A percentile compares a stretch with the other conserved stretches of the same genome.
Evolutionary conservation across 1,284 basidiomycete genomes (phyloP).

Genomic region (Naganishia sp.): DNA sequence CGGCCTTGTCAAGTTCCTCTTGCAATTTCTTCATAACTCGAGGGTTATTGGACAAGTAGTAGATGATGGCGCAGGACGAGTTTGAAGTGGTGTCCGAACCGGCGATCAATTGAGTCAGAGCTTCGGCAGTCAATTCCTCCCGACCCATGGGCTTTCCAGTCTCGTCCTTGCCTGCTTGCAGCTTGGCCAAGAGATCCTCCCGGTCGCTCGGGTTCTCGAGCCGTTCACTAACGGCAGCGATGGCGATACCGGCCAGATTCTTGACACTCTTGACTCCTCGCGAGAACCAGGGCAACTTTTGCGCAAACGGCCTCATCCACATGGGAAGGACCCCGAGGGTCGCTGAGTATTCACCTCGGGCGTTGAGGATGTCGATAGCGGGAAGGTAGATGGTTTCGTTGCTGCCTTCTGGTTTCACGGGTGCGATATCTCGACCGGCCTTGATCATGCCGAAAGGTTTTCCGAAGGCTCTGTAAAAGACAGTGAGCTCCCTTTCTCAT

Average conservation of each 20-base stretch:
- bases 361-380: constrained; percentile 83
- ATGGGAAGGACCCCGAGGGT: constrained; percentile 77
- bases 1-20: constrained; percentile 65
- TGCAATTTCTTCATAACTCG: constrained; percentile 70
- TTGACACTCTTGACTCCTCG: constrained; percentile 69
- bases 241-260: constrained; percentile 75
- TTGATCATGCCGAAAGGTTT: constrained; percentile 86
- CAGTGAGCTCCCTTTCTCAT: neutral
- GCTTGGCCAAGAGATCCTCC: constrained; percentile 74
- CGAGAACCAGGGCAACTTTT: constrained; percentile 72
- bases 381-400: constrained; percentile 60
- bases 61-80: constrained; percentile 81
- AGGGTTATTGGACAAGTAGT: constrained; percentile 72
- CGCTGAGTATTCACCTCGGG: constrained; percentile 82
- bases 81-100: constrained; percentile 82
- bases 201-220: constrained; percentile 61
- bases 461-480: constrained; percentile 65
- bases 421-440: constrained; percentile 70
- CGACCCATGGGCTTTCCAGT: constrained; percentile 74
- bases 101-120: constrained; percentile 79
- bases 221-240: constrained; percentile 76
- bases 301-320: constrained; percentile 65
- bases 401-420: constrained; percentile 61
- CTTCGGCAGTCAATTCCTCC: constrained; percentile 82
- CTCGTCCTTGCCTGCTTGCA: constrained; percentile 74